Percentiles rank a stretch among this genome's conserved stretches.
Evolutionary conservation across 306 rosid species (phyloP).

Genomic region (Alnus glutinosa): DNA sequence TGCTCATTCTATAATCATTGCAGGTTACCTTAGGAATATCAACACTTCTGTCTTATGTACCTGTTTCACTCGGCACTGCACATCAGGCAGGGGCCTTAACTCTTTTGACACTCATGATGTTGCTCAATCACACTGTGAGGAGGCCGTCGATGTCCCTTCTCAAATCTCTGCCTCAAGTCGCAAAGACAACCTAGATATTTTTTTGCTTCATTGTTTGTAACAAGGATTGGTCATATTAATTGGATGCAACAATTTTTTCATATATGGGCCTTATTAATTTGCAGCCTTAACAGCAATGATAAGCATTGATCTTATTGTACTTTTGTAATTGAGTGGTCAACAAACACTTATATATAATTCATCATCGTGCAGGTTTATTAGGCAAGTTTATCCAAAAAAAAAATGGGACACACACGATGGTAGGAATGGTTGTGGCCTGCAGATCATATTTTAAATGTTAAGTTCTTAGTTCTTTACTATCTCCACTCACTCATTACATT

Average conservation of each 20-base stretch:
- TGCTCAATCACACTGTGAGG: constrained; percentile 73
- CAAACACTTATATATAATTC: no score
- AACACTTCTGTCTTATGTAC: constrained; percentile 81
- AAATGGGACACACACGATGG: no score
- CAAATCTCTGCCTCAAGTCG: constrained; percentile 69
- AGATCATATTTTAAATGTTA: no score
- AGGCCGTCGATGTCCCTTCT: constrained; percentile 69
- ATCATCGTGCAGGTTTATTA: no score
- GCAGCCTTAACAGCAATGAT: neutral
- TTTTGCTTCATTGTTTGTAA: neutral
- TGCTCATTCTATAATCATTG: constrained; percentile 13
- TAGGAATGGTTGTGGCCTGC: no score
- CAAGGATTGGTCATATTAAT: neutral
- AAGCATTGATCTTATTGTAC: neutral
- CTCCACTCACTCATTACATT: no score
- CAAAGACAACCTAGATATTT: constrained; percentile 38
- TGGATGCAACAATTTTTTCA: neutral
- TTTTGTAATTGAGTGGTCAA: neutral
- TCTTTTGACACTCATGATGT: constrained; percentile 62
- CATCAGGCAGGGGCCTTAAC: constrained; percentile 95
- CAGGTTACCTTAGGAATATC: constrained; percentile 83
- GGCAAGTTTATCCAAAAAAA: no score
- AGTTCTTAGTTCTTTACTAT: no score
- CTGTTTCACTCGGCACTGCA: constrained; percentile 77
- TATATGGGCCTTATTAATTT: neutral